These are phyloP conservation scores for Parasarocladium wereldwijsianum DNA, from an alignment of 2,329 filamentous ascomycete genomes.

Conservation along the genomic window DNA sequence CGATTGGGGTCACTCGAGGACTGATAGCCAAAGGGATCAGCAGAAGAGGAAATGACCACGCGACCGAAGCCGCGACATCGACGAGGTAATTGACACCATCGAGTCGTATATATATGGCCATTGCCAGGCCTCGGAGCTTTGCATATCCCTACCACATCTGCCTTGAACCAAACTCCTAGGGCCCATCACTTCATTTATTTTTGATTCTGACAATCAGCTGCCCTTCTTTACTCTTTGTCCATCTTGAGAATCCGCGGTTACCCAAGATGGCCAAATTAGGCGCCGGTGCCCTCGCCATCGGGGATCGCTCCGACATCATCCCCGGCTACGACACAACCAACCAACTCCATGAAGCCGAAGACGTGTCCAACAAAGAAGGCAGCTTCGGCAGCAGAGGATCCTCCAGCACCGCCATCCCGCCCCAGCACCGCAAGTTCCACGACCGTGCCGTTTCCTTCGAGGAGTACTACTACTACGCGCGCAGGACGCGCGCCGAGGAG, in stretches of 20 bases:
- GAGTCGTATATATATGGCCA: neutral
- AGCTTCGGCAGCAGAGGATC: slow-evolving; percentile 3
- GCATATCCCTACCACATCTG: neutral
- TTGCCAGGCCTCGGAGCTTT: neutral
- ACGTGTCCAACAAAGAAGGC: slow-evolving; percentile 5
- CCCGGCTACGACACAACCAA: slow-evolving; percentile 1
- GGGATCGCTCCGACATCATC: neutral
- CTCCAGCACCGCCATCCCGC: neutral
- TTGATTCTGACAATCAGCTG: neutral
- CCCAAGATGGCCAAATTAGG: slow-evolving; percentile 1
- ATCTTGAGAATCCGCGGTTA: neutral
- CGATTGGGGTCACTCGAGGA: no score
- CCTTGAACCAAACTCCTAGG: neutral
- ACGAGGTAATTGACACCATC: neutral
- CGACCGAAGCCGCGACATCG: no score
- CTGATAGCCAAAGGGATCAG: no score
- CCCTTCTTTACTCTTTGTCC: neutral
- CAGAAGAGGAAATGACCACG: no score
- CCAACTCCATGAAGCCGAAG: slow-evolving; percentile 7
- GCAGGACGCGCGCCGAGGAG: slow-evolving; percentile 11
- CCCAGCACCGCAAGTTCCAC: slow-evolving; percentile 9
- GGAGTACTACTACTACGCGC: slow-evolving; percentile 13
- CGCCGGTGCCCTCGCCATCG: slow-evolving; percentile 1
- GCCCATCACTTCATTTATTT: neutral
- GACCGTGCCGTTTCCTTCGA: slow-evolving; percentile 12